Conservation (phyloP, 306 rosid species). For the Pyrus betulifolia region DNA sequence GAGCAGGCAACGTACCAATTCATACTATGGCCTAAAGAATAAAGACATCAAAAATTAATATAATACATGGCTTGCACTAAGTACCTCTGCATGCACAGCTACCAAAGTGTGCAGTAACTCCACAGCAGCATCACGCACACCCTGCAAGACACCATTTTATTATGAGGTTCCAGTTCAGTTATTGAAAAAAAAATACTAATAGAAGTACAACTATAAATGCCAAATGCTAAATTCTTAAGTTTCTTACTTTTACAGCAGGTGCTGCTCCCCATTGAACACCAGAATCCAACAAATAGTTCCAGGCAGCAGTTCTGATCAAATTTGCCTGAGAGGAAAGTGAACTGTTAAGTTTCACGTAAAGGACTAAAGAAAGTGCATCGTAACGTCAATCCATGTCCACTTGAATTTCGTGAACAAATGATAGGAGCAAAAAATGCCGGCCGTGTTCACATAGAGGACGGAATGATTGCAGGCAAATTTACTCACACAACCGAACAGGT, state of each 20-base stretch:
- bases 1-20: not conserved
- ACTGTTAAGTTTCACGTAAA: not conserved
- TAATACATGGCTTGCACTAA: slow-evolving; percentile 9
- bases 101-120: slow-evolving; percentile 93
- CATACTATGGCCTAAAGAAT: not conserved
- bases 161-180: not conserved
- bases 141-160: slow-evolving; percentile 46
- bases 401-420: not conserved
- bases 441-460: not conserved
- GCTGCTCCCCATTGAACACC: slow-evolving; percentile 98
- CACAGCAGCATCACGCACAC: slow-evolving; percentile 92
- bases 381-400: not conserved
- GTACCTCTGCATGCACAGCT: slow-evolving; percentile 98
- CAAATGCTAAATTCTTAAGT: slow-evolving; percentile 16
- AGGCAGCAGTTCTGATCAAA: slow-evolving; percentile 81
- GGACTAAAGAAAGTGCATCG: not conserved
- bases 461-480: not conserved
- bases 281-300: slow-evolving; percentile 78
- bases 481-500: not conserved
- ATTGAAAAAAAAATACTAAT: not conserved
- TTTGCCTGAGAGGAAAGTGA: slow-evolving; percentile 59
- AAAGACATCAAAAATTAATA: not conserved
- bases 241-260: slow-evolving; percentile 85
- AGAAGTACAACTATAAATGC: not conserved
- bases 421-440: not conserved